Evolutionary conservation across 139 green algal genomes (phyloP), one percentile per base, ranked within the genome.

Genomic region (Diplosphaera chodatii): DNA sequence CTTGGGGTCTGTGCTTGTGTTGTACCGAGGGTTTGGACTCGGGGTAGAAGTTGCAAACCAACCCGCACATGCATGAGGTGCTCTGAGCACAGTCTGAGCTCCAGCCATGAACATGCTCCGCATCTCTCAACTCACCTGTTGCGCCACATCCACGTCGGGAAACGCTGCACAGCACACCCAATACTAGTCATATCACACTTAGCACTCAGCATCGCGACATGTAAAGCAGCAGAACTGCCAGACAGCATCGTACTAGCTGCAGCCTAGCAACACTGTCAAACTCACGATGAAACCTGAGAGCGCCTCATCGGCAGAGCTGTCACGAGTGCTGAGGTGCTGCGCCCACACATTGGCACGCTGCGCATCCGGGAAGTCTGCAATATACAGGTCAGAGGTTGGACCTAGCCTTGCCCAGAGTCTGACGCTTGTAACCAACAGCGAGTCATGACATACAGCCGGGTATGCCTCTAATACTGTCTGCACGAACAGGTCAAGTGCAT

Each of bases 81-180:
- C 10, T 10, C 37, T 48, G 37, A 6, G 37, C 6, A 10, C 10
- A 10, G 6, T 6, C 37, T 10, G n/a, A n/a, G n/a, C n/a, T n/a
- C 6, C 6, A 48, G 6, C 8, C 37, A 48, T 48, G 37, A 6
- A 48, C 10, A 48, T 10, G 10, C 37, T 48, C 37, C 10, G 37
- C 37, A 48, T 20, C 10, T 48, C 37, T 48, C 10, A 48, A n/a
- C 37, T 48, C 37, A 48, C 37, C 37, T 72, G 76, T 91, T 91
- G 70, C 85, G 71, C 86, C 86, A 91, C 85, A 89, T 90, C 85
- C 82, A 87, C 21, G 40, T 63, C 13, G 82, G 82, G 48, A 87
- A 87, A 13, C 82, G 64, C 79, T 85, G 79, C 33, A 76, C 4
- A 16, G 41, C 30, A 68, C 30, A 8, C 55, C 13, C 13, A n/a